These are phyloP conservation scores for Chrysanthemum makinoi DNA, from an alignment of 129 eudicot species.

Conservation along the genomic window DNA sequence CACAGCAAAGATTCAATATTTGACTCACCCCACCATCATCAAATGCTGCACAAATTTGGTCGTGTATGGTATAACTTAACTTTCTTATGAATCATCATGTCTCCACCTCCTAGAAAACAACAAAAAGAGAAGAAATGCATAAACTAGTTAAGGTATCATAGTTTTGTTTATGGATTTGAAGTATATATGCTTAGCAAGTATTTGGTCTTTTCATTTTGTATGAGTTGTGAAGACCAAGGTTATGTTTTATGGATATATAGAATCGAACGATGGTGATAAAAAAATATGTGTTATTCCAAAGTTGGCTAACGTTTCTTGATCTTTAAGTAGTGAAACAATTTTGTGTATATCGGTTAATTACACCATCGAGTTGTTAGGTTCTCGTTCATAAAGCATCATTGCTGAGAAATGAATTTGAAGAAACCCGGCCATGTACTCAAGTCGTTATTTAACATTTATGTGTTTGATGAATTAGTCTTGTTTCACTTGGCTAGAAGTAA, in stretches of 20 bases:
- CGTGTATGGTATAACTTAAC: conserved; percentile 25
- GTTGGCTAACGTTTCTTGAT: too few species aligned
- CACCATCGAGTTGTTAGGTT: too few species aligned
- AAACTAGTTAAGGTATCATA: conserved; percentile 3
- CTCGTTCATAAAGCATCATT: too few species aligned
- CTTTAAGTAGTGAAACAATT: too few species aligned
- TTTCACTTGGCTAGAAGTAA: too few species aligned
- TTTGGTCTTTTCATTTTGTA: neutral
- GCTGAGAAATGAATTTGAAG: too few species aligned
- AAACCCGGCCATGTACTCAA: too few species aligned
- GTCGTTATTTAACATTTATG: too few species aligned
- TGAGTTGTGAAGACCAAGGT: conserved; percentile 9
- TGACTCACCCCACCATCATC: neutral
- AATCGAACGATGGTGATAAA: too few species aligned
- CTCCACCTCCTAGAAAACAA: neutral
- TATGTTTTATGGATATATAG: conserved; percentile 3
- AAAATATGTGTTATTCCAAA: too few species aligned
- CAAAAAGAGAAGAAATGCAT: neutral
- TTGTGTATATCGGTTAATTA: too few species aligned
- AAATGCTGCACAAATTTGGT: conserved; percentile 47
- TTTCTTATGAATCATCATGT: conserved; percentile 33
- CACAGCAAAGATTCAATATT: conserved; percentile 37
- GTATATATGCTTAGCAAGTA: conserved; percentile 8
- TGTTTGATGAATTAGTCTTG: too few species aligned
- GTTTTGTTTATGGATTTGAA: conserved; percentile 17